These are phyloP conservation scores for Grifola frondosa DNA, from an alignment of 1,284 basidiomycete genomes.

Conservation along the genomic window DNA sequence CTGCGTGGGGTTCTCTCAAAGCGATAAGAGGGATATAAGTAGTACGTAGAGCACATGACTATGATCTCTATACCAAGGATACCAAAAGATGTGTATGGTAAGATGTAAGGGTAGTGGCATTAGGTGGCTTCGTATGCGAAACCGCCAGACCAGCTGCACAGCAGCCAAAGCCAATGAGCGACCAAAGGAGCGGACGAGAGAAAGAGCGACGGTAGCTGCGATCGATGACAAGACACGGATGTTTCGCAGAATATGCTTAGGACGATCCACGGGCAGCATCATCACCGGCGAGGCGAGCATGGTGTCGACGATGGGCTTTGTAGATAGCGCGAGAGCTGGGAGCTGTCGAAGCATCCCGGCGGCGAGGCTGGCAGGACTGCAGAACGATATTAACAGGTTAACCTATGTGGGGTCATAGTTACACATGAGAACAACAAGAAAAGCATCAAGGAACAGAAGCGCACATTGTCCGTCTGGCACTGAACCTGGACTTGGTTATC, in stretches of 20 bases:
- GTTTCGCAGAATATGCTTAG: conserved; percentile 4
- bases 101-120: too few relatives aligned
- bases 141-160: too few relatives aligned
- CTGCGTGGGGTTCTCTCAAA: too few relatives aligned
- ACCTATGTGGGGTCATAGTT: conserved; percentile 16
- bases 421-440: not conserved
- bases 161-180: conserved; percentile 1
- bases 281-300: conserved; percentile 19
- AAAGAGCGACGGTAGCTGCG: conserved; percentile 8
- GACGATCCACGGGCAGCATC: conserved; percentile 10
- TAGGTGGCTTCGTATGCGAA: too few relatives aligned
- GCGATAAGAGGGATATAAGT: too few relatives aligned
- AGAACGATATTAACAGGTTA: conserved; percentile 31
- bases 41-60: too few relatives aligned
- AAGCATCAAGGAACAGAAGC: conserved; percentile 25
- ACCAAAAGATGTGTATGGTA: too few relatives aligned
- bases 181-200: conserved; percentile 6
- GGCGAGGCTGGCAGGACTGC: too few relatives aligned
- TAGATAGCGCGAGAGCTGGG: conserved; percentile 2
- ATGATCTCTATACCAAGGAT: too few relatives aligned
- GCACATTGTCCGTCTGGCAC: conserved; percentile 29
- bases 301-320: conserved; percentile 16
- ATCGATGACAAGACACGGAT: not conserved
- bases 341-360: conserved; percentile 9
- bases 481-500: conserved; percentile 40